Evolutionary conservation across 1,284 basidiomycete species (phyloP).

Genomic region (Cryptococcus floricola): DNA sequence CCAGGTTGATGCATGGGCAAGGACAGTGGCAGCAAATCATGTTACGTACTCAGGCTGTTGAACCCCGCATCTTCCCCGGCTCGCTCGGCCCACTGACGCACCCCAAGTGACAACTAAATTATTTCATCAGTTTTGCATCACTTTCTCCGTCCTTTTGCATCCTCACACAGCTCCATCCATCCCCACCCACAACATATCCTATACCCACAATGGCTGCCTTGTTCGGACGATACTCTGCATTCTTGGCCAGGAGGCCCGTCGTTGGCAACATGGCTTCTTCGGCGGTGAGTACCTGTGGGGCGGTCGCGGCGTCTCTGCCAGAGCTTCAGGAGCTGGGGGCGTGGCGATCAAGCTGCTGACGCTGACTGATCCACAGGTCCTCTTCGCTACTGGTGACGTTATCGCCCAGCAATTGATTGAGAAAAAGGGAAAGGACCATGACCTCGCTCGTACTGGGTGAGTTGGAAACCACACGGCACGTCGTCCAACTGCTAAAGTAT

Average conservation of each 20-base stretch:
- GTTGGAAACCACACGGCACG: constrained; percentile 6
- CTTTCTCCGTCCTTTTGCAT: too few relatives aligned
- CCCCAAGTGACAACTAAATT: too few relatives aligned
- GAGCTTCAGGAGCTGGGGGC: background rate
- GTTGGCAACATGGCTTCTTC: constrained; percentile 45
- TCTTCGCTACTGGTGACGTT: constrained; percentile 53
- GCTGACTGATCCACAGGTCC: constrained; percentile 25
- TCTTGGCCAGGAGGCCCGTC: constrained; percentile 39
- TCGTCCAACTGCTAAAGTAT: background rate
- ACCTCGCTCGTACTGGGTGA: constrained; percentile 49
- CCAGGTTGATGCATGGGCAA: too few relatives aligned
- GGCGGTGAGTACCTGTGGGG: constrained; percentile 30
- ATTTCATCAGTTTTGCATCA: too few relatives aligned
- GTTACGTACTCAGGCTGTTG: too few relatives aligned
- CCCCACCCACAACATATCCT: too few relatives aligned
- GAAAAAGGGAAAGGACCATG: constrained; percentile 49
- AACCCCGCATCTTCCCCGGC: too few relatives aligned
- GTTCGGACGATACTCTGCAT: constrained; percentile 37
- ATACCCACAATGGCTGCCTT: constrained; percentile 36
- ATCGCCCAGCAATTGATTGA: constrained; percentile 54
- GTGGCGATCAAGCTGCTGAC: background rate
- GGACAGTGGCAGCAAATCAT: too few relatives aligned
- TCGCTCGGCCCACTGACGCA: too few relatives aligned
- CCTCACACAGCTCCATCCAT: too few relatives aligned
- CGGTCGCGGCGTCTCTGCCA: background rate